phyloP scores from a whole-genome alignment of 257 asterid genomes.

The Lycium ferocissimum region DNA sequence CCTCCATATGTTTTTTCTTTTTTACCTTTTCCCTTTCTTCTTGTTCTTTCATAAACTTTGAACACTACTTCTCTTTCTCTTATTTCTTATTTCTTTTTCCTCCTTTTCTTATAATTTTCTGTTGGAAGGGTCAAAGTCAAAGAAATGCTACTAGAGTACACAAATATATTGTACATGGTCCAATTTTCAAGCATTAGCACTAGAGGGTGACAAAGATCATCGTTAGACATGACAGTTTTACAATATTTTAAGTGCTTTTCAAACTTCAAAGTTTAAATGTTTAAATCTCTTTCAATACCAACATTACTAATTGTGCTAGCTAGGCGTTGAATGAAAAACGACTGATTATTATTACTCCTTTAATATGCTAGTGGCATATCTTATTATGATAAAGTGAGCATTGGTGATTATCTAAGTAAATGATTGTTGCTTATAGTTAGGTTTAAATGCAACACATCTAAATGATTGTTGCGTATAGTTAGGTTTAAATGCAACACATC shows the following conservation, averaged over 20 bases:
- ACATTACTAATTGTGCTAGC: background rate
- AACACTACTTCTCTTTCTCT: no score
- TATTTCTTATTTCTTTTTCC: no score
- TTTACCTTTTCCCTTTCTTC: no score
- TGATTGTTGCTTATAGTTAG: background rate
- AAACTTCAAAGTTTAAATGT: no score
- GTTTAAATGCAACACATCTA: background rate
- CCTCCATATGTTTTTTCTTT: background rate
- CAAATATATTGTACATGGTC: background rate
- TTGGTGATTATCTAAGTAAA: background rate
- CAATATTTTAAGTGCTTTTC: background rate
- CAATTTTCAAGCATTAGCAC: slow-evolving; percentile 19
- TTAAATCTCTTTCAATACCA: background rate
- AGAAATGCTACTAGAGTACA: background rate
- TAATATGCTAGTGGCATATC: background rate
- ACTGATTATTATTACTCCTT: background rate
- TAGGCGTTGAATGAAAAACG: background rate
- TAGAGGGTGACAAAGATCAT: slow-evolving; percentile 25
- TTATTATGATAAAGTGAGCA: background rate
- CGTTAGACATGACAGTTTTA: background rate
- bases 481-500: background rate
- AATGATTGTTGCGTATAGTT: no score
- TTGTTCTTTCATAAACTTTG: no score
- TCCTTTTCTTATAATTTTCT: background rate
- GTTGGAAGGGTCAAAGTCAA: background rate